Evolutionary conservation across 1,139 yeast genomes (phyloP), one percentile per base, ranked within the genome.

Genomic region (Pichia sp.): DNA sequence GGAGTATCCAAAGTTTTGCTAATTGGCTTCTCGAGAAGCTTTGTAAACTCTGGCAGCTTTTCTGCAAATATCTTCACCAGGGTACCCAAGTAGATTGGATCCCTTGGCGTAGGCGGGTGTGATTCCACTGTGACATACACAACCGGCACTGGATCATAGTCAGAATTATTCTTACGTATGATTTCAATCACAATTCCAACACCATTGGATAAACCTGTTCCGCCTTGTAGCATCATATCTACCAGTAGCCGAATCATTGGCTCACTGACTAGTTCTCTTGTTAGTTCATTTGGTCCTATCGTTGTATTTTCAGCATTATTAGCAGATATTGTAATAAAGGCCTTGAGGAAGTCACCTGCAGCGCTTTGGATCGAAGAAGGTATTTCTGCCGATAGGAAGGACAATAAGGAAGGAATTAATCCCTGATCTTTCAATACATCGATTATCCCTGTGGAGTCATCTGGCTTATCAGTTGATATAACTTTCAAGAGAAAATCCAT

Each of bases 121-220:
- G 95, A 82, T 62, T 90, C 96, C 56, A 90, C 74, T 0, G 97
- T 88, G 48, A 90, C 88, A 70, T 85, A 86, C 67, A 90, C 78
- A 41, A 93, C 92, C 19, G 96, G 97, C 51, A 90, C 85, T 55
- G 85, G 81, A 72, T 93, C 99, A 69, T 93, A 93, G 70, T 93
- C 99, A 1, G 97, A 89, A 69, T 93, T 95, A 70, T 93, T 93
- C 68, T 93, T 93, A 62, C 99, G 80, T 62, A 95, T 95, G 57
- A 93, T 86, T 70, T 93, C 99, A 67, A 93, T 93, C 54, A 93
- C 86, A 50, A 93, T 90, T 5, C 98, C 97, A 38, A 93, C 99
- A 56, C 98, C 97, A 61, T 93, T 93, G 40, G 96, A 89, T 65
- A 93, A 76, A 4, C 96, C 95, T 48, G 92, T 85, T 4, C 97